Conservation (phyloP, 495 filamentous ascomycete genomes). For the Lichenothelia convexa region DNA sequence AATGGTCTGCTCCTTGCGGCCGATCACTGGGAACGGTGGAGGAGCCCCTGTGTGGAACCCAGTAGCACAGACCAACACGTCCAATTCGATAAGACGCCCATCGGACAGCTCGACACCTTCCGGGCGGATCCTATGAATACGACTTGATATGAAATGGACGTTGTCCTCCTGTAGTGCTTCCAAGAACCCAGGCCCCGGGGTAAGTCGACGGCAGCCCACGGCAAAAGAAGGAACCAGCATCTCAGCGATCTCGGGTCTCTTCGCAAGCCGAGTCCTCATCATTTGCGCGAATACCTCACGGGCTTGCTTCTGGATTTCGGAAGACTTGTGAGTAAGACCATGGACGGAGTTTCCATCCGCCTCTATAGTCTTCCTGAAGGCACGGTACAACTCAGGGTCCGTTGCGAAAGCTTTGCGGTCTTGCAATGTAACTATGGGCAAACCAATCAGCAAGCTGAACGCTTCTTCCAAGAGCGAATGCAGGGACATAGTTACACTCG, state of each 20-base stretch:
- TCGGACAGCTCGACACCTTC: constrained; percentile 15
- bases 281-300: constrained; percentile 13
- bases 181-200: constrained; percentile 20
- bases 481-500: too few relatives aligned
- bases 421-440: neutral
- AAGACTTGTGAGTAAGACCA: constrained; percentile 15
- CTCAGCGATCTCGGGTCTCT: constrained; percentile 15
- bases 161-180: constrained; percentile 20
- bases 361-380: constrained; percentile 19
- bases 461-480: too few relatives aligned
- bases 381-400: constrained; percentile 12
- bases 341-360: constrained; percentile 19
- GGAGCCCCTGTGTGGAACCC: constrained; percentile 19
- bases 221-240: constrained; percentile 16
- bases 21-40: constrained; percentile 17
- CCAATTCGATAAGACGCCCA: constrained; percentile 16
- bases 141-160: constrained; percentile 13
- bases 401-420: neutral
- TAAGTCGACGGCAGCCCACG: constrained; percentile 19
- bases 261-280: constrained; percentile 15
- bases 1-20: constrained; percentile 9
- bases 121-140: constrained; percentile 12
- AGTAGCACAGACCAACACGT: constrained; percentile 20
- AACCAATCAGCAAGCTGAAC: too few relatives aligned
- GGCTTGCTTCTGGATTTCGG: constrained; percentile 13